Evolutionary conservation across 2,329 filamentous ascomycete species (phyloP).

Genomic region (Cladosporium phlei): DNA sequence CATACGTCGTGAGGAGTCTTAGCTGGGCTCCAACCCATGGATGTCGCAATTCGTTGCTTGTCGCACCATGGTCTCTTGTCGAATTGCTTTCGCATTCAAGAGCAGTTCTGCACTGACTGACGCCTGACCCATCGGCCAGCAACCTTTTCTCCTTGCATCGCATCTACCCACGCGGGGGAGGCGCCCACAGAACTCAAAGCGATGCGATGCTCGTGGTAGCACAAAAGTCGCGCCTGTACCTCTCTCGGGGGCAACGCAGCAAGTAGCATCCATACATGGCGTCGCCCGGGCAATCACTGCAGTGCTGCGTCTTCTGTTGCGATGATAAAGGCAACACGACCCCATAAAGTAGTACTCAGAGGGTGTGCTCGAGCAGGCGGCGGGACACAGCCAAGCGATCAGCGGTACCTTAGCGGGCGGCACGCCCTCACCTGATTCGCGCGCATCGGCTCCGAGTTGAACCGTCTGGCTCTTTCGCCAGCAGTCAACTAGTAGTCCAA

Average conservation of each 20-base stretch:
- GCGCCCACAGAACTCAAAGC: slow-evolving; percentile 12
- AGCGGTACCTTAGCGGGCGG: neutral
- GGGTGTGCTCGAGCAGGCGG: slow-evolving; percentile 14
- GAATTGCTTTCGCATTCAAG: neutral
- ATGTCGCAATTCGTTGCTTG: neutral
- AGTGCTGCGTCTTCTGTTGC: neutral
- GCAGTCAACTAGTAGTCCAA: slow-evolving; percentile 12
- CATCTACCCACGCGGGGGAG: slow-evolving; percentile 6
- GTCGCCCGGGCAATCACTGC: slow-evolving; percentile 5
- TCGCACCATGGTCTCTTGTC: slow-evolving; percentile 6
- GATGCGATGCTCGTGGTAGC: slow-evolving; percentile 8
- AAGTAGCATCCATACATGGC: neutral
- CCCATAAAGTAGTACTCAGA: too few species aligned
- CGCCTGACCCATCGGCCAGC: slow-evolving; percentile 1
- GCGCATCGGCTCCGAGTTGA: slow-evolving; percentile 12
- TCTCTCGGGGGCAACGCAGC: slow-evolving; percentile 9
- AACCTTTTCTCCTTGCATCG: slow-evolving; percentile 12
- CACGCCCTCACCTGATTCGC: slow-evolving; percentile 6
- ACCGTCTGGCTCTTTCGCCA: slow-evolving; percentile 13
- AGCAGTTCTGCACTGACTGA: slow-evolving; percentile 3
- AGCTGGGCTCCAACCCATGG: too few species aligned
- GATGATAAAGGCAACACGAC: slow-evolving; percentile 8
- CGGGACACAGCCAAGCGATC: slow-evolving; percentile 13
- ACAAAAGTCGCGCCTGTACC: slow-evolving; percentile 10
- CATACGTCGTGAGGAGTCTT: too few species aligned